These are phyloP conservation scores for Zelopaecilomyces penicillatus DNA, from an alignment of 2,329 filamentous ascomycete species.

Conservation along the genomic window DNA sequence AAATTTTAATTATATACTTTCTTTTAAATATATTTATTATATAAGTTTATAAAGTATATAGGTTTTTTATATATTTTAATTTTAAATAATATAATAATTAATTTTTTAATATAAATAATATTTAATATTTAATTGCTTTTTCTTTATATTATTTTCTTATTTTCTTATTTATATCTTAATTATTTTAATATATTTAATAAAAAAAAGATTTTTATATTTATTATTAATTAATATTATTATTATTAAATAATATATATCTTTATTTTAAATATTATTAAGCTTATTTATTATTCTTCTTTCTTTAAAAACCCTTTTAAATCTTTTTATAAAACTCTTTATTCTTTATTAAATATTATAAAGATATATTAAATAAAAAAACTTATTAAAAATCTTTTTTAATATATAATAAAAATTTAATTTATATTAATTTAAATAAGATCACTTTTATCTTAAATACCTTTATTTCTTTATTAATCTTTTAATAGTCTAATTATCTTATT, in stretches of 20 bases:
- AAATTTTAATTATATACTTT: slow-evolving; percentile 2
- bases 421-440: background rate
- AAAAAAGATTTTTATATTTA: slow-evolving; percentile 1
- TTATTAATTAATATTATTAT: background rate
- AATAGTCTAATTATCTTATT: background rate
- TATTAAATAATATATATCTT: too few species aligned
- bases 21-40: background rate
- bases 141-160: background rate
- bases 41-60: slow-evolving; percentile 2
- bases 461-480: background rate
- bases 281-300: too few species aligned
- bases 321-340: too few species aligned
- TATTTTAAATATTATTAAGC: too few species aligned
- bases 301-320: too few species aligned
- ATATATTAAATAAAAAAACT: slow-evolving; percentile 1
- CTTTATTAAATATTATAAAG: too few species aligned
- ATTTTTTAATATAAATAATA: background rate
- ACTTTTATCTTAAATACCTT: background rate
- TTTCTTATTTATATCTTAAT: background rate
- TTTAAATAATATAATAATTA: background rate
- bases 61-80: background rate
- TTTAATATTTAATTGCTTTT: background rate
- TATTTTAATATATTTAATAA: slow-evolving; percentile 5
- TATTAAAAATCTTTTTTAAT: background rate
- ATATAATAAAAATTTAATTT: background rate